Percentiles rank a stretch among this genome's conserved stretches.
Conservation (phyloP, 176 grass and related monocot genomes). For the Zoysia pacifica region DNA sequence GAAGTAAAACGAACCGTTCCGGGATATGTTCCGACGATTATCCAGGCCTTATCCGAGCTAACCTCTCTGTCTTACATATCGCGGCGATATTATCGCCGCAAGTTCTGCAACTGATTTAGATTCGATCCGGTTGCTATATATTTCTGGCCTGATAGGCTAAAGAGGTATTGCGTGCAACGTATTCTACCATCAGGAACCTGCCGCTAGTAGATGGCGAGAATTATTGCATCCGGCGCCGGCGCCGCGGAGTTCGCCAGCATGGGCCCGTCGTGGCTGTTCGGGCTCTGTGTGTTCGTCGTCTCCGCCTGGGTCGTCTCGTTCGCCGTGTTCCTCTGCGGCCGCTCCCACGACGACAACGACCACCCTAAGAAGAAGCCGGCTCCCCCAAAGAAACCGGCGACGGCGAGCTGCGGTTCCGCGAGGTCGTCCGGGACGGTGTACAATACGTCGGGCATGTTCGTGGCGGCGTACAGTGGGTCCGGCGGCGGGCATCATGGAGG, state of each 20-base stretch:
- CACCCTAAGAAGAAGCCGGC: slow-evolving; percentile 18
- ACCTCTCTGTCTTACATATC: no score
- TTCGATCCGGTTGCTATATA: background rate
- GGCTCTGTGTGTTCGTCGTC: slow-evolving; percentile 22
- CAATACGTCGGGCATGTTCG: background rate
- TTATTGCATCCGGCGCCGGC: background rate
- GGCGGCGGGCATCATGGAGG: background rate
- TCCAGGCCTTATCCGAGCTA: no score
- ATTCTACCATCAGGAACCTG: no score
- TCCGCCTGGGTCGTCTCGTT: slow-evolving; percentile 7
- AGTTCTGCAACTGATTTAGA: no score
- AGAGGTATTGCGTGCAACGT: background rate
- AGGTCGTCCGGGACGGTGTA: background rate
- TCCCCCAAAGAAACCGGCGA: background rate
- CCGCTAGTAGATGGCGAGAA: slow-evolving; percentile 15
- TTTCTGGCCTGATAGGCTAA: background rate
- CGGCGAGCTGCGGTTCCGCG: background rate
- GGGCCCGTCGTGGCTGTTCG: slow-evolving; percentile 2
- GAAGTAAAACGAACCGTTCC: no score
- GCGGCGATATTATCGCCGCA: no score
- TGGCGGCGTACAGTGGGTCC: background rate
- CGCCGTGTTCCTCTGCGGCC: slow-evolving; percentile 52
- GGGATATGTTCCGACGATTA: no score
- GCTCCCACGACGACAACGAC: background rate
- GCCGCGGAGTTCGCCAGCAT: background rate